Percentiles rank a stretch among this genome's conserved stretches.
These are phyloP conservation scores for Pleomassaria siparia DNA, from an alignment of 2,329 filamentous ascomycete genomes.

Conservation along the genomic window DNA sequence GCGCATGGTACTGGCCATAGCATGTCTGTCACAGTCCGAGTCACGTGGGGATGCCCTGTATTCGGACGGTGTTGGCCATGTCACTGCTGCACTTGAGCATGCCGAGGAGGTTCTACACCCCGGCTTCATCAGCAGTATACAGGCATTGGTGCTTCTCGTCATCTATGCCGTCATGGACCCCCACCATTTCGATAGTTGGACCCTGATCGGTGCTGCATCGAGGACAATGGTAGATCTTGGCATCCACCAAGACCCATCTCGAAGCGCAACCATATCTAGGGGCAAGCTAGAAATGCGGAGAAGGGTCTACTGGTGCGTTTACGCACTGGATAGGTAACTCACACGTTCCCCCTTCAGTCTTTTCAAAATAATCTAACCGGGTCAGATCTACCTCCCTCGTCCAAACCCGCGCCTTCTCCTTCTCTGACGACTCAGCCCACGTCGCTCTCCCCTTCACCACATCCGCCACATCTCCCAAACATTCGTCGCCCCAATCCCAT, in stretches of 20 bases:
- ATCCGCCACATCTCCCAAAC: slow-evolving; percentile 40
- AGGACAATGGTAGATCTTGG: slow-evolving; percentile 87
- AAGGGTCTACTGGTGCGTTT: slow-evolving; percentile 86
- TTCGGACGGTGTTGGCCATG: slow-evolving; percentile 60
- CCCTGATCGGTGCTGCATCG: slow-evolving; percentile 85
- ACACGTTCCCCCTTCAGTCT: slow-evolving; percentile 6
- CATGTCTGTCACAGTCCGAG: slow-evolving; percentile 72
- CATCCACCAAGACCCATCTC: slow-evolving; percentile 86
- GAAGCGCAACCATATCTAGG: slow-evolving; percentile 67
- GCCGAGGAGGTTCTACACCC: slow-evolving; percentile 83
- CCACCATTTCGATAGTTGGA: slow-evolving; percentile 91
- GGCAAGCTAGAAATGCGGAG: slow-evolving; percentile 74
- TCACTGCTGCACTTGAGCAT: slow-evolving; percentile 69
- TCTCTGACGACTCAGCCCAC: slow-evolving; percentile 83
- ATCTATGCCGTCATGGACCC: slow-evolving; percentile 91
- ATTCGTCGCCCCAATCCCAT: slow-evolving; percentile 51
- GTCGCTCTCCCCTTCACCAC: slow-evolving; percentile 70
- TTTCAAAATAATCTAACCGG: background rate
- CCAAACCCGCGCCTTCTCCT: slow-evolving; percentile 84
- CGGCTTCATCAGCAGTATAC: slow-evolving; percentile 81
- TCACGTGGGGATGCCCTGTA: slow-evolving; percentile 65
- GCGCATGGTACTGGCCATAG: slow-evolving; percentile 86
- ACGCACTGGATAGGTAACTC: slow-evolving; percentile 76
- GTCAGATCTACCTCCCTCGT: slow-evolving; percentile 84
- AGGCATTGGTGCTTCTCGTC: slow-evolving; percentile 81